A percentile compares a stretch with the other conserved stretches of the same genome.
Conservation (phyloP, 129 eudicot genomes). For the Ambrosia artemisiifolia region DNA sequence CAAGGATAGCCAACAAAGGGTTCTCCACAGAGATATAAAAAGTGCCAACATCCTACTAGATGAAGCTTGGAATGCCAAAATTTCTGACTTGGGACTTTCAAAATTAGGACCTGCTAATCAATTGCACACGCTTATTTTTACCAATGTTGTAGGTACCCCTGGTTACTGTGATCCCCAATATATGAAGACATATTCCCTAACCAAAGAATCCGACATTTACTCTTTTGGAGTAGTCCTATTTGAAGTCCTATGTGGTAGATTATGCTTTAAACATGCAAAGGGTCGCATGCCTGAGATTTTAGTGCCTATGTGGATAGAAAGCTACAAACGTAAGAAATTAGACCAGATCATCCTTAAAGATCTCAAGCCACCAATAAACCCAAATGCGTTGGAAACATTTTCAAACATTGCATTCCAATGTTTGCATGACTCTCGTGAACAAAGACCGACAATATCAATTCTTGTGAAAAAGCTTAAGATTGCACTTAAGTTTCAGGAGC, state of each 20-base stretch:
- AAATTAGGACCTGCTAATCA: slow-evolving; percentile 9
- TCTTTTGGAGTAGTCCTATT: not conserved
- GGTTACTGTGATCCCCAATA: not conserved
- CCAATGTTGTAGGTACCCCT: not conserved
- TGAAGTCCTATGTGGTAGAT: slow-evolving; percentile 7
- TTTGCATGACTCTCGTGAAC: not conserved
- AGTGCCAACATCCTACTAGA: not conserved
- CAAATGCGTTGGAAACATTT: not conserved
- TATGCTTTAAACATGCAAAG: not conserved
- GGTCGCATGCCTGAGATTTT: not conserved
- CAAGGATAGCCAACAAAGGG: not conserved
- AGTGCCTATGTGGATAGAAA: not conserved
- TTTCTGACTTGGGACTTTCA: slow-evolving; percentile 8
- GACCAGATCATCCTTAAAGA: not conserved
- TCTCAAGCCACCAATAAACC: not conserved
- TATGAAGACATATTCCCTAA: not conserved
- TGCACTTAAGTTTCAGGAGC: not conserved
- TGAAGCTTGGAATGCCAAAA: not conserved
- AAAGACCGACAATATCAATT: not conserved
- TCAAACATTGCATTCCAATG: not conserved
- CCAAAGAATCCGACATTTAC: not conserved
- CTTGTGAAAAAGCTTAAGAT: not conserved
- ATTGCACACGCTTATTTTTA: not conserved
- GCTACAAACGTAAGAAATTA: not conserved
- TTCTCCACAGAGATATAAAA: not conserved